Percentiles rank a stretch among this genome's conserved stretches.
Evolutionary conservation across 148 eudicot species (phyloP).

Genomic region (Chenopodium quinoa): DNA sequence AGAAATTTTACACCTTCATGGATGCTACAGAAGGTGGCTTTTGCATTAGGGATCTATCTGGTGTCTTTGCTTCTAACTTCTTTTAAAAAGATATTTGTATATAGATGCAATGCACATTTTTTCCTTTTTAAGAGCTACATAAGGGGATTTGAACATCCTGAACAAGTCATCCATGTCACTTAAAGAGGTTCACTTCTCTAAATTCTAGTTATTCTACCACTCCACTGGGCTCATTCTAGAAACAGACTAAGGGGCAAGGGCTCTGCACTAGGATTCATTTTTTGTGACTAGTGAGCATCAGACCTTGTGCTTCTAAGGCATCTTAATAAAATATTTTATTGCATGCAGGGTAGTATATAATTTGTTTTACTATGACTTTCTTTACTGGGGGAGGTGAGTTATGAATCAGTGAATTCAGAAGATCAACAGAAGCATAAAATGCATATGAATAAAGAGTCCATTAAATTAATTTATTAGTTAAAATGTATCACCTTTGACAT

Average conservation of each 20-base stretch:
- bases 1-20: neutral
- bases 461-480: neutral
- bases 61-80: neutral
- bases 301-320: neutral
- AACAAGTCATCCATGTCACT: neutral
- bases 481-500: conserved; percentile 68
- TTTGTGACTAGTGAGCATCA: neutral
- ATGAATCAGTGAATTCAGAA: neutral
- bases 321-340: neutral
- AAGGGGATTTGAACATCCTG: neutral
- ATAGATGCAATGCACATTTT: neutral
- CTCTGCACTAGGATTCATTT: neutral
- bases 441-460: neutral
- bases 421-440: neutral
- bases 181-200: too few species aligned
- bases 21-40: neutral
- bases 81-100: neutral
- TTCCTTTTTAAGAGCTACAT: neutral
- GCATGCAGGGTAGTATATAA: neutral
- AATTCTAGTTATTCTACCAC: neutral
- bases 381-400: neutral
- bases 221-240: neutral
- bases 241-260: neutral
- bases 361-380: neutral
- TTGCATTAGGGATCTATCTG: neutral